Base-by-base conservation (phyloP, 371 early-diverging fungal species). In the Syncephalastrum sp. region DNA sequence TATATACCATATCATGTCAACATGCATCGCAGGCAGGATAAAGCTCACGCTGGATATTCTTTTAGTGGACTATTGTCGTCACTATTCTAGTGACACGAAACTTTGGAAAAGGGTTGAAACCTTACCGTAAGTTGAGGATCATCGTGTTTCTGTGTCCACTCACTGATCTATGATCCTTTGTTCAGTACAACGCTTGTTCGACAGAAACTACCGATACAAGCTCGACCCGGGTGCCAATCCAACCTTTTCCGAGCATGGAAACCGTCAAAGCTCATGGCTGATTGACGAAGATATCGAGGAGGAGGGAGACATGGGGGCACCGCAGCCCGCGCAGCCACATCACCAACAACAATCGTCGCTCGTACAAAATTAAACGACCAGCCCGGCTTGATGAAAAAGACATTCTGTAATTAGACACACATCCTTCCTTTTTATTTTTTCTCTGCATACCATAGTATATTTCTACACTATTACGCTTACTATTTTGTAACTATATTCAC, bases 31-130 rank as follows among this genome's bases (percentile, higher is more conserved):
- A 33, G 38, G 7, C 21, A 29, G 10, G 10, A 33, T 33, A 33
- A 33, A 12, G 8, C 38, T 33, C 10, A 33, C 38, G 38, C 38
- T 8, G 38, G 38, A 33, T 8, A 33, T 3, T 33, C 38, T 33
- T 6, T 7, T 33, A 69, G 76, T 46, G 61, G 16, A 72, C 80
- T 19, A 63, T 79, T 24, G 41, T 72, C 54, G 57, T 73, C 21
- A 61, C 65, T 16, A 50, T 57, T 6, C 15, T 66, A 16, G 73
- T 72, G 1, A 63, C 64, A 38, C 56, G 56, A 23, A 79, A 79
- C 48, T 79, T 79, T 61, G 68, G 63, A 33, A 71, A 65, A 42
- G 80, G 80, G 4, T 47, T 79, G 14, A 76, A 74, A 47, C 75
- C 76, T n/a, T 68, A 72, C 45, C 56, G 79, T 79, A 72, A 66